These are phyloP conservation scores for Platanthera zijinensis DNA, from an alignment of 106 monocot species.

Conservation along the genomic window DNA sequence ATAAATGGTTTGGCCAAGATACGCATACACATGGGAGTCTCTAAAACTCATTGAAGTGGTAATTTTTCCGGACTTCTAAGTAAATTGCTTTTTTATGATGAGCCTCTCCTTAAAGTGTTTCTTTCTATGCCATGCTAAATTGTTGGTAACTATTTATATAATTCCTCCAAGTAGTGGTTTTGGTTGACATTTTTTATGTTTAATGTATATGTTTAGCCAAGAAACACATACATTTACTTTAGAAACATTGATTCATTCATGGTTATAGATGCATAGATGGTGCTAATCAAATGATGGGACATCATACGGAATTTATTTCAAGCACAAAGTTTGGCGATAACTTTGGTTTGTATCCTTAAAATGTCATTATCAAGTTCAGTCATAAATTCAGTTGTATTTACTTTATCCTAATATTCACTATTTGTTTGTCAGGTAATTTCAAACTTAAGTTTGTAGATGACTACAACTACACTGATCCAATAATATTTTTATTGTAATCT, in stretches of 20 bases:
- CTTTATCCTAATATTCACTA: background rate
- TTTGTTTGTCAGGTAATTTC: constrained; percentile 53
- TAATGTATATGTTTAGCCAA: too few species aligned
- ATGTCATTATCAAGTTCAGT: background rate
- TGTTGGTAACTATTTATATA: too few species aligned
- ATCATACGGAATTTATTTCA: constrained; percentile 63
- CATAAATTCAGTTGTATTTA: background rate
- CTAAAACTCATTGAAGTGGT: too few species aligned
- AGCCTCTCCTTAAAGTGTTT: too few species aligned
- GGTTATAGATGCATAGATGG: too few species aligned
- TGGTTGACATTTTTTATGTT: too few species aligned
- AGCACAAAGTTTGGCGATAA: constrained; percentile 51
- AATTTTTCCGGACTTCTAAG: too few species aligned
- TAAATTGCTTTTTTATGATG: too few species aligned
- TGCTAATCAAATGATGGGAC: constrained; percentile 75
- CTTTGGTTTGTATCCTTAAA: constrained; percentile 38
- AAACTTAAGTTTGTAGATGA: constrained; percentile 87
- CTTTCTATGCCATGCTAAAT: too few species aligned
- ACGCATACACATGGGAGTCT: constrained; percentile 68
- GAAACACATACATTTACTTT: too few species aligned
- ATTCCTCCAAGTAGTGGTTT: too few species aligned
- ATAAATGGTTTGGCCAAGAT: constrained; percentile 41
- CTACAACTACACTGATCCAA: constrained; percentile 86
- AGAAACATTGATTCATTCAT: too few species aligned
- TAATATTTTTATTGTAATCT: constrained; percentile 14